phyloP scores from a whole-genome alignment of 1,284 basidiomycete genomes.

The Pisolithus thermaeus region DNA sequence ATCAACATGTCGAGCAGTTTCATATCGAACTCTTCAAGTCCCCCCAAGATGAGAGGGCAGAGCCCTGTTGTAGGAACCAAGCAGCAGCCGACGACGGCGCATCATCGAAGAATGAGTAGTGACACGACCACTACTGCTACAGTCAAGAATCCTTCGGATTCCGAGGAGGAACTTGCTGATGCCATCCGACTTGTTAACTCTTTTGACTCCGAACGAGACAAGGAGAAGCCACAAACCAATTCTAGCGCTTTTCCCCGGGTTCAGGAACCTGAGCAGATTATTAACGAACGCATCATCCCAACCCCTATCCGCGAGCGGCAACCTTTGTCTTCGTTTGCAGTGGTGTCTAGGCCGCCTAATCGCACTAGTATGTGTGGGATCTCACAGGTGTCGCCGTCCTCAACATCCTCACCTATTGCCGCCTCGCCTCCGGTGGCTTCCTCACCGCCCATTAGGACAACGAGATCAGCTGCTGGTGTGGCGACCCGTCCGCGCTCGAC shows the following conservation, averaged over 20 bases:
- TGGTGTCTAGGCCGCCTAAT: slow-evolving; percentile 58
- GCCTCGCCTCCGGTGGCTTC: slow-evolving; percentile 5
- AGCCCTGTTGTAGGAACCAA: not conserved
- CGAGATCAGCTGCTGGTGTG: slow-evolving; percentile 10
- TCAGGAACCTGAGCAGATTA: not conserved
- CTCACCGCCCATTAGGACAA: not conserved
- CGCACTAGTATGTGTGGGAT: slow-evolving; percentile 19
- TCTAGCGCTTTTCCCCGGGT: not conserved
- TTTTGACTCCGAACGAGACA: slow-evolving; percentile 20
- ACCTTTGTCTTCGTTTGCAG: slow-evolving; percentile 58
- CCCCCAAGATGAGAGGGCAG: slow-evolving; percentile 4
- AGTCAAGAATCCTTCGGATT: slow-evolving; percentile 8
- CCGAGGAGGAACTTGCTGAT: slow-evolving; percentile 28
- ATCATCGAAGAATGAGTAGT: slow-evolving; percentile 14
- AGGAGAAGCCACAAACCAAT: slow-evolving; percentile 1
- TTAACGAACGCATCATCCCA: slow-evolving; percentile 43
- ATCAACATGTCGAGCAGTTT: slow-evolving; percentile 21
- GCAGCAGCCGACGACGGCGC: not conserved
- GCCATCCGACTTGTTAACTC: slow-evolving; percentile 26
- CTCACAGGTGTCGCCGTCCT: slow-evolving; percentile 3
- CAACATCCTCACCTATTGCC: slow-evolving; percentile 1
- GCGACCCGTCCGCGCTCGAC: slow-evolving; percentile 12
- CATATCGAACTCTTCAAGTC: slow-evolving; percentile 10
- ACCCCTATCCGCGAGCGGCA: slow-evolving; percentile 59
- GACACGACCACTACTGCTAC: slow-evolving; percentile 11